These are phyloP conservation scores for Saururus chinensis DNA, from an alignment of 164 flowering plant genomes.

Conservation along the genomic window DNA sequence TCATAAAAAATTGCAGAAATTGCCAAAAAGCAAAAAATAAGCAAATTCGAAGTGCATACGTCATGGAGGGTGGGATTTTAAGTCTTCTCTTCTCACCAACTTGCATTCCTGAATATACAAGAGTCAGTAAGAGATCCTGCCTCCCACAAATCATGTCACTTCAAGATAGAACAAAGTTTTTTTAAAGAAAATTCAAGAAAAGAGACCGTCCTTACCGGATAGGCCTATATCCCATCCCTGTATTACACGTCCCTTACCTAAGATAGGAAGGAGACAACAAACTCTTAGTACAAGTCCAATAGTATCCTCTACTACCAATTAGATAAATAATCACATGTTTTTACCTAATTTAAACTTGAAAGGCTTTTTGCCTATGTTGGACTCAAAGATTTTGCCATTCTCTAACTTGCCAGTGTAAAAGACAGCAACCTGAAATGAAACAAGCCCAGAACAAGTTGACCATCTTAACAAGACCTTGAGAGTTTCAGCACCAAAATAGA, in stretches of 20 bases:
- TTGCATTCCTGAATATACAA: not conserved
- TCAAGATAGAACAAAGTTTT: not conserved
- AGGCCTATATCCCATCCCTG: not conserved
- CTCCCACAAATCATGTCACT: not conserved
- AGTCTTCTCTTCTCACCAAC: constrained; percentile 3
- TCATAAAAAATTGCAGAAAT: not conserved
- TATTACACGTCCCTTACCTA: not conserved
- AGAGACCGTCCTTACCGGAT: not conserved
- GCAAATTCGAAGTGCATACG: not conserved
- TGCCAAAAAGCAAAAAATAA: not conserved
- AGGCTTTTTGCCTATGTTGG: constrained; percentile 1
- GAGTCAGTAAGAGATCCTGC: not conserved
- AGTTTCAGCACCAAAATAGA: not conserved
- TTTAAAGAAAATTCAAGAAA: not conserved
- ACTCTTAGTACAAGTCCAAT: not conserved
- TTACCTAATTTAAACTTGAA: not conserved
- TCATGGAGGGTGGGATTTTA: not conserved
- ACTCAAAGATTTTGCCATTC: not conserved
- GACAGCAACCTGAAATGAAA: constrained; percentile 1
- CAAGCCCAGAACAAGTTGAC: not conserved
- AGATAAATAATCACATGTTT: not conserved
- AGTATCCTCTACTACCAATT: not conserved
- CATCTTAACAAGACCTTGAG: not conserved
- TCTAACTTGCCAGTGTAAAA: not conserved
- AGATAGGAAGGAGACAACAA: not conserved